These are phyloP conservation scores for Glonium stellatum DNA, from an alignment of 495 filamentous ascomycete species.

Conservation along the genomic window DNA sequence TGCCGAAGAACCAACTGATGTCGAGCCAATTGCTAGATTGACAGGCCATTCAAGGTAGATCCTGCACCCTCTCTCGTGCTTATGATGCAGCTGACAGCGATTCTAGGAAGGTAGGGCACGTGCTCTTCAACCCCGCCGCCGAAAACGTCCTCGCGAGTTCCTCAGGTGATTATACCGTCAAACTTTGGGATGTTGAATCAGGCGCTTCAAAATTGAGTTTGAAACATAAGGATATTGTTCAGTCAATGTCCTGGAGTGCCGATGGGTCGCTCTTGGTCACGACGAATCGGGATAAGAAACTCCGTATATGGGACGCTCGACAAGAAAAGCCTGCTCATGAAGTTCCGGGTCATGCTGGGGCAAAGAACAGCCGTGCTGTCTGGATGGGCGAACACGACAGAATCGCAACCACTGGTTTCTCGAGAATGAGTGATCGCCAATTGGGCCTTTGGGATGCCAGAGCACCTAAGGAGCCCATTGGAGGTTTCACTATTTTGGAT, in stretches of 20 bases:
- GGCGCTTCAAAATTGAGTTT: slow-evolving; percentile 64
- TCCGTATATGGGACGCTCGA: slow-evolving; percentile 92
- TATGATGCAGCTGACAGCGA: slow-evolving; percentile 20
- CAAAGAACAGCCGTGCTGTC: slow-evolving; percentile 91
- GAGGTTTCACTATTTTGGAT: slow-evolving; percentile 80
- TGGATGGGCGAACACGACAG: slow-evolving; percentile 96
- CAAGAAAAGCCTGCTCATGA: slow-evolving; percentile 85
- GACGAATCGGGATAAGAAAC: slow-evolving; percentile 95
- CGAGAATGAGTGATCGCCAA: slow-evolving; percentile 95
- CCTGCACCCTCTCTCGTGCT: not conserved
- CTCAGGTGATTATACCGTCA: slow-evolving; percentile 91
- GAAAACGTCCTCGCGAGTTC: slow-evolving; percentile 93
- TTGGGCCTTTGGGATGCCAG: slow-evolving; percentile 92
- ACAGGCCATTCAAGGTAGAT: slow-evolving; percentile 62
- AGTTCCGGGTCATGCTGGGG: slow-evolving; percentile 76
- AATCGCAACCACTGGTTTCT: slow-evolving; percentile 93
- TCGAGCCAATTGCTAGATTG: slow-evolving; percentile 72
- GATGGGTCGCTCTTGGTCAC: slow-evolving; percentile 85
- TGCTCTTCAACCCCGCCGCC: slow-evolving; percentile 93
- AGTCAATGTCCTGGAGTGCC: slow-evolving; percentile 92
- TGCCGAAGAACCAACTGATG: slow-evolving; percentile 72
- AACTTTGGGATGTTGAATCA: slow-evolving; percentile 90
- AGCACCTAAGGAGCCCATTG: slow-evolving; percentile 69
- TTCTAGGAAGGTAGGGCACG: slow-evolving; percentile 85
- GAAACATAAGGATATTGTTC: slow-evolving; percentile 83